A percentile compares a stretch with the other conserved stretches of the same genome.
These are phyloP conservation scores for Strobilomyces echinocephalus DNA, from an alignment of 768 basidiomycete species.

Conservation along the genomic window DNA sequence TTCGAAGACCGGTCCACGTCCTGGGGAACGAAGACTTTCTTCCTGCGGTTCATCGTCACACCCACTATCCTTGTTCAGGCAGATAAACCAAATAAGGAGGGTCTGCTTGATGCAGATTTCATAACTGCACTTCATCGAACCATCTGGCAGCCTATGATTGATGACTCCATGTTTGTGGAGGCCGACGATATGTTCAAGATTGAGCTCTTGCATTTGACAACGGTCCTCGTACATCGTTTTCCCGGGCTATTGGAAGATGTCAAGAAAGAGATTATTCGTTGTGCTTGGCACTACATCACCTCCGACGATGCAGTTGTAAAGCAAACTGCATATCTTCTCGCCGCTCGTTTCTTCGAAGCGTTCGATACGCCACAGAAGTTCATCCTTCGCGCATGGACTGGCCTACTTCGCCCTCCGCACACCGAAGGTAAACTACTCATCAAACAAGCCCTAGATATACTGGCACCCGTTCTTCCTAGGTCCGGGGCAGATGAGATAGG, in stretches of 20 bases:
- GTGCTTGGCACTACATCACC: conserved; percentile 84
- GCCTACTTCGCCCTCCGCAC: conserved; percentile 75
- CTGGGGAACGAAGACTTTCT: conserved; percentile 73
- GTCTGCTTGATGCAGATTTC: conserved; percentile 68
- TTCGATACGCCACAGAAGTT: conserved; percentile 91
- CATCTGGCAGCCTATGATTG: conserved; percentile 79
- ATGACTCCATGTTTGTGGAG: conserved; percentile 45
- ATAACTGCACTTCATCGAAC: conserved; percentile 63
- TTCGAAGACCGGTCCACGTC: conserved; percentile 62
- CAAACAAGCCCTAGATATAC: conserved; percentile 80
- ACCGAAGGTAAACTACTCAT: conserved; percentile 74
- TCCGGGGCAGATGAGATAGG: conserved; percentile 54
- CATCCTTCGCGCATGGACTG: conserved; percentile 85
- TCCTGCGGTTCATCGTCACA: conserved; percentile 79
- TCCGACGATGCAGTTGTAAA: conserved; percentile 88
- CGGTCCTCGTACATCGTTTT: conserved; percentile 81
- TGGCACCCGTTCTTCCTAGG: conserved; percentile 76
- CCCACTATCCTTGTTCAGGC: conserved; percentile 82
- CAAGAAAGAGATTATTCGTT: conserved; percentile 89
- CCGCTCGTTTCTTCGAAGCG: conserved; percentile 86
- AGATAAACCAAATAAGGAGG: conserved; percentile 47
- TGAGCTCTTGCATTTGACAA: conserved; percentile 87
- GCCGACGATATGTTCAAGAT: conserved; percentile 85
- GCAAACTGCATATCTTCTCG: conserved; percentile 85
- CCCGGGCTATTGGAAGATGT: conserved; percentile 72